Evolutionary conservation across 768 basidiomycete species (phyloP).

Genomic region (Gymnopilus junonius): DNA sequence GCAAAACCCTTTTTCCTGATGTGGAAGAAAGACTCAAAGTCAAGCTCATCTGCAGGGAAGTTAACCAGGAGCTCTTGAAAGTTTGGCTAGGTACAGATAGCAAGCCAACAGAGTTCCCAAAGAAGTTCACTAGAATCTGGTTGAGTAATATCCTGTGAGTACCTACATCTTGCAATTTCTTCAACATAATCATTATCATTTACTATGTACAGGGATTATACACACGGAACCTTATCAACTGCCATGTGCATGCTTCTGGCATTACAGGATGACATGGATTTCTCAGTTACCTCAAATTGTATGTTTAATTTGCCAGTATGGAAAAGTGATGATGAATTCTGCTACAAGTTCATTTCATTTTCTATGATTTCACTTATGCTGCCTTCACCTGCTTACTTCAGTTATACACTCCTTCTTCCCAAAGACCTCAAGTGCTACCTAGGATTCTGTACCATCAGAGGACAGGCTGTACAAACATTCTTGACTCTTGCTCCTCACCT

Average conservation of each 20-base stretch:
- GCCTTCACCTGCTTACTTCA: neutral
- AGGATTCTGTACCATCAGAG: constrained; percentile 26
- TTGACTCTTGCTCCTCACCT: neutral
- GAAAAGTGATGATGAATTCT: constrained; percentile 31
- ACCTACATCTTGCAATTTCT: neutral
- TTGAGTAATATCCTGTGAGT: constrained; percentile 32
- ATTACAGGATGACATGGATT: constrained; percentile 25
- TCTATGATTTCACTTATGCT: neutral
- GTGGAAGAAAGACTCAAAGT: constrained; percentile 27
- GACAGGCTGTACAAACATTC: constrained; percentile 23
- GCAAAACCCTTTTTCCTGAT: too few species aligned
- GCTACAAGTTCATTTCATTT: constrained; percentile 28
- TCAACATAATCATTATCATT: too few species aligned
- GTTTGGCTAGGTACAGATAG: constrained; percentile 28
- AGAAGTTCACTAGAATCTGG: constrained; percentile 36
- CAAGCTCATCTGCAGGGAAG: constrained; percentile 34
- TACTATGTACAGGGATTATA: constrained; percentile 35
- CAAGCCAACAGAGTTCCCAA: constrained; percentile 32
- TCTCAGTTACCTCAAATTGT: constrained; percentile 32
- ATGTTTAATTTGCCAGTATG: constrained; percentile 31
- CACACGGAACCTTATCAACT: constrained; percentile 32
- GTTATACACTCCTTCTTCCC: constrained; percentile 33
- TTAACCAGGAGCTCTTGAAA: constrained; percentile 33
- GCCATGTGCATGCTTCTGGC: constrained; percentile 29
- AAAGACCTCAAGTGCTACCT: constrained; percentile 33